Evolutionary conservation across 768 basidiomycete species (phyloP), one percentile per base, ranked within the genome.

Genomic region (Leccinum olivaceopallidum): DNA sequence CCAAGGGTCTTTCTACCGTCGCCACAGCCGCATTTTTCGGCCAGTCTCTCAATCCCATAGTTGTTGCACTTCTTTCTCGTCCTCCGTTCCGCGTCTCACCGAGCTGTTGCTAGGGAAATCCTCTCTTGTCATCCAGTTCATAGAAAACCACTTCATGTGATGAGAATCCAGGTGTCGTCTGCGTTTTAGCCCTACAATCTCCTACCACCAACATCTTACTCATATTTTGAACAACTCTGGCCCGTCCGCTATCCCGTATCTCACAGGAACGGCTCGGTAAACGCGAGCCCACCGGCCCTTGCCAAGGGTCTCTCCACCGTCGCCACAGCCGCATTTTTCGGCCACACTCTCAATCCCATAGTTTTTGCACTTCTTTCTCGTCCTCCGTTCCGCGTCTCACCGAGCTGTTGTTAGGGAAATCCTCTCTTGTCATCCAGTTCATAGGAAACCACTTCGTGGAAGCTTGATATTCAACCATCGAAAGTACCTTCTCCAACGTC

Each of bases 391-490:
- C 64, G 20, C 54, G 42, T 58, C 69, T 52, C 65, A 63, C 64
- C 64, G 59, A 56, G 53, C 64, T 59, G 57, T 60, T 58, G 18
- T 24, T 78, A 97, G 96, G 95, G 65, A 98, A 97, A 80, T 93
- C 93, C 26, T 97, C 96, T 56, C 83, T 97, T 61, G 85, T 95
- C 62, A 83, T 94, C 68, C 92, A 95, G 76, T 98, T 93, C 77
- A 89, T 95, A 77, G 91, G 96, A 77, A 89, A 90, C 67, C 85
- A 90, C 68, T 98, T 97, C 71, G 83, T 89, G 73, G 95, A 96
- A 62, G 82, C 88, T 8, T 98, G 97, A 80, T 95, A 94, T 78
- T 95, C 96, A 42, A 98, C 95, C 55, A 96, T 96, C 71, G 95
- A 98, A 76, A 86, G 82, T 65, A 93, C 90, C 13, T 90, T 88